Evolutionary conservation across 108 stramenopile genomes (phyloP).

Genomic region (Halocafeteria seosinensis): DNA sequence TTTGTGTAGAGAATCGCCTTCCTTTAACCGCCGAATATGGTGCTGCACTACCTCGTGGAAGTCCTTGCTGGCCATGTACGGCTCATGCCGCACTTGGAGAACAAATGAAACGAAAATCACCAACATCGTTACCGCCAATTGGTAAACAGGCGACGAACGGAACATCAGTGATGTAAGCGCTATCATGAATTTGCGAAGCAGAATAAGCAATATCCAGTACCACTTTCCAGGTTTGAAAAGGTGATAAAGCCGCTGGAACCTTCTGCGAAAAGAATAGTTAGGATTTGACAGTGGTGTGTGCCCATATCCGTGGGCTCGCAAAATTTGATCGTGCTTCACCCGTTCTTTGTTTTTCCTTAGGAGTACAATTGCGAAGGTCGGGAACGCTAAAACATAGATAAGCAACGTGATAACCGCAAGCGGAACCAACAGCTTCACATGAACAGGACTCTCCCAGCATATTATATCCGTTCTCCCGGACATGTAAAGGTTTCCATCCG

Average conservation of each 20-base stretch:
- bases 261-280: not conserved
- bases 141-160: not conserved
- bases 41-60: too few species aligned
- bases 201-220: not conserved
- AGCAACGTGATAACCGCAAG: not conserved
- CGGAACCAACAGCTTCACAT: not conserved
- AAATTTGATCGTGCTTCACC: not conserved
- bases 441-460: not conserved
- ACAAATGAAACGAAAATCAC: not conserved
- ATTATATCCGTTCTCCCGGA: not conserved
- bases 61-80: too few species aligned
- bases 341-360: not conserved
- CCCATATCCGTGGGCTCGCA: not conserved
- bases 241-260: not conserved
- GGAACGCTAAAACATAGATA: not conserved
- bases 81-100: not conserved
- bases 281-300: not conserved
- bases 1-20: too few species aligned
- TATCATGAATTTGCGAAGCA: not conserved
- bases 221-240: constrained; percentile 1
- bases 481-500: not conserved
- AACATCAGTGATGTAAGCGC: constrained; percentile 1
- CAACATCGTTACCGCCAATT: not conserved
- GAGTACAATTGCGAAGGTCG: not conserved
- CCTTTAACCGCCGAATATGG: too few species aligned